A percentile compares a stretch with the other conserved stretches of the same genome.
Evolutionary conservation across 768 basidiomycete species (phyloP).

Genomic region (Boletus rubroflammeus): DNA sequence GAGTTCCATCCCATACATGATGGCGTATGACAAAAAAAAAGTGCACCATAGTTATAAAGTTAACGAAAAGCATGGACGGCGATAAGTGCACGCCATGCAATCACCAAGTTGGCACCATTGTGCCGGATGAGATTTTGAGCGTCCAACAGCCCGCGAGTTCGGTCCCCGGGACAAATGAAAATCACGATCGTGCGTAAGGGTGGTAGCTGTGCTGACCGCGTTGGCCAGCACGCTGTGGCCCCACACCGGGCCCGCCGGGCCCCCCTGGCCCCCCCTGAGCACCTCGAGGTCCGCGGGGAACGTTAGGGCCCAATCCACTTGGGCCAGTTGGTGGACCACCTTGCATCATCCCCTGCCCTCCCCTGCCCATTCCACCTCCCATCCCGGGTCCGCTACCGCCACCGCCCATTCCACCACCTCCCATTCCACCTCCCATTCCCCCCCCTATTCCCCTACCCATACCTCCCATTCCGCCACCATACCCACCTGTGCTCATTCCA

Average conservation of each 20-base stretch:
- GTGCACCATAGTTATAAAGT: conserved; percentile 13
- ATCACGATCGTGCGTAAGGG: conserved; percentile 67
- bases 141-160: neutral
- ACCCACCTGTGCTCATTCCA: conserved; percentile 33
- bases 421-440: conserved; percentile 42
- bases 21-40: neutral
- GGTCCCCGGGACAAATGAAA: neutral
- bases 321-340: conserved; percentile 33
- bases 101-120: neutral
- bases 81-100: conserved; percentile 5
- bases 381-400: conserved; percentile 38
- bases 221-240: conserved; percentile 67
- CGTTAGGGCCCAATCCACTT: conserved; percentile 51
- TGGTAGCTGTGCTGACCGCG: conserved; percentile 81
- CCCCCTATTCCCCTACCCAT: conserved; percentile 38
- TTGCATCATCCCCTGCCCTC: conserved; percentile 38
- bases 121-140: conserved; percentile 15
- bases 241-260: conserved; percentile 53
- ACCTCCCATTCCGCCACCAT: conserved; percentile 36
- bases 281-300: conserved; percentile 64
- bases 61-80: conserved; percentile 11
- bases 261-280: conserved; percentile 51
- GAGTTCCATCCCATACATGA: conserved; percentile 2
- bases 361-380: conserved; percentile 41
- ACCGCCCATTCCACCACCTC: conserved; percentile 32